Evolutionary conservation across 75 land plant species (phyloP), one percentile per base, ranked within the genome.

Genomic region (Selaginella moellendorffii): DNA sequence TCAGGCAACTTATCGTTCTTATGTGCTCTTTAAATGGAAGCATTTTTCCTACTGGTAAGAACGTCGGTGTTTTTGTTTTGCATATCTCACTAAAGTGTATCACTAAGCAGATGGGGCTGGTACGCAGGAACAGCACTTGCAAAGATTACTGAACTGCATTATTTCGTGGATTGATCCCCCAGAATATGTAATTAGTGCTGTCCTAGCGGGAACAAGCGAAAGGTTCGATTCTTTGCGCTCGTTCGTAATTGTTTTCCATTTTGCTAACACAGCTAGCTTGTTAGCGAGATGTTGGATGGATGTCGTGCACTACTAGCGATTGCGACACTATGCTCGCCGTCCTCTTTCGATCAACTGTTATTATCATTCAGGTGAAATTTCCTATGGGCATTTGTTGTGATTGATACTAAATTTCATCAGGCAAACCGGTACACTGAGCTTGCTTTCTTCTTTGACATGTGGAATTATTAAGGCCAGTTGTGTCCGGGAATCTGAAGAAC

Each of bases 221-320:
- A 86, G 99, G 99, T 86, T 22, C 27, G 22, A 26, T 64, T 42
- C 26, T 66, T 28, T 56, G 9, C 1, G 21, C 42, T 14, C 56
- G 64, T 5, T 62, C 28, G 21, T 36, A 36, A 36, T 36, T 36
- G 14, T 36, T 14, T 36, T 36, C 5, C 14, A 36, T 36, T 5
- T 36, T 5, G 5, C 14, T 5, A 36, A 36, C 14, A 5, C 46
- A 36, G 5, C 14, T 5, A 36, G 14, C 46, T 36, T 26, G 9
- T 70, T 25, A 93, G 99, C 80, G 99, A 93, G 65, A 54, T 93
- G 71, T 73, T 93, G 72, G 99, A 89, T 82, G 99, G 90, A 25
- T 93, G 87, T 63, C 99, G 83, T 28, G 87, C 85, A 67, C 75
- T 93, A 56, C 73, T 80, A 28, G 80, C 85, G 9, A 71, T 89